Percentiles rank a stretch among this genome's conserved stretches.
These are phyloP conservation scores for Pistacia atlantica DNA, from an alignment of 345 rosid genomes.

Conservation along the genomic window DNA sequence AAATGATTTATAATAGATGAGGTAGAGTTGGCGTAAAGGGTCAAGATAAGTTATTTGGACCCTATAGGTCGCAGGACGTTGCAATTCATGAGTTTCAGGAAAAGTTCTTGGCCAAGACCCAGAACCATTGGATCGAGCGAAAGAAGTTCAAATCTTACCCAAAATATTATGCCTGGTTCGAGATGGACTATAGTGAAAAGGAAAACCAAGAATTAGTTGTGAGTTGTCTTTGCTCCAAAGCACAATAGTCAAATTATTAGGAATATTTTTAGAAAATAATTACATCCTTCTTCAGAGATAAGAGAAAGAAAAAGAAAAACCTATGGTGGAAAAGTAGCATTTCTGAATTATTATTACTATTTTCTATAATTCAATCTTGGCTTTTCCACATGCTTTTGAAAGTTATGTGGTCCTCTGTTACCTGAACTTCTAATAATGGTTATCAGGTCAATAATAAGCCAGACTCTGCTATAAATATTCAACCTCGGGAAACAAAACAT, in stretches of 20 bases:
- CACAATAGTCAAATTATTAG: not conserved
- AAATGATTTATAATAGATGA: constrained; percentile 77
- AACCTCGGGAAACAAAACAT: constrained; percentile 65
- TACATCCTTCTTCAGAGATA: not conserved
- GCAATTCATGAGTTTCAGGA: constrained; percentile 58
- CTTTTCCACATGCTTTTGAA: not conserved
- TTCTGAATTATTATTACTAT: not conserved
- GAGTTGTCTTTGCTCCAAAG: constrained; percentile 32
- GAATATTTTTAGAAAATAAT: constrained; percentile 15
- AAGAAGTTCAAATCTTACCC: constrained; percentile 56
- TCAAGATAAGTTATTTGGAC: constrained; percentile 74
- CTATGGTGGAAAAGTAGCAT: not conserved
- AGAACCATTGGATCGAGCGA: constrained; percentile 62
- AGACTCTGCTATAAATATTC: constrained; percentile 38
- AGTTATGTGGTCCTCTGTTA: constrained; percentile 6
- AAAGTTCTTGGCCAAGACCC: constrained; percentile 75
- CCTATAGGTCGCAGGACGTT: constrained; percentile 48
- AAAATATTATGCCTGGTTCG: constrained; percentile 69
- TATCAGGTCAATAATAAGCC: constrained; percentile 49
- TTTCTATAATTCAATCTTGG: not conserved
- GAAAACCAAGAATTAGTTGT: constrained; percentile 54
- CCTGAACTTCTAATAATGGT: constrained; percentile 18
- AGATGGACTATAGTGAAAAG: constrained; percentile 74
- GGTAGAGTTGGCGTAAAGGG: constrained; percentile 93
- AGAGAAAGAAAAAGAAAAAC: not conserved